Evolutionary conservation across 2,329 filamentous ascomycete species (phyloP).

Genomic region (Didymella keratinophila): DNA sequence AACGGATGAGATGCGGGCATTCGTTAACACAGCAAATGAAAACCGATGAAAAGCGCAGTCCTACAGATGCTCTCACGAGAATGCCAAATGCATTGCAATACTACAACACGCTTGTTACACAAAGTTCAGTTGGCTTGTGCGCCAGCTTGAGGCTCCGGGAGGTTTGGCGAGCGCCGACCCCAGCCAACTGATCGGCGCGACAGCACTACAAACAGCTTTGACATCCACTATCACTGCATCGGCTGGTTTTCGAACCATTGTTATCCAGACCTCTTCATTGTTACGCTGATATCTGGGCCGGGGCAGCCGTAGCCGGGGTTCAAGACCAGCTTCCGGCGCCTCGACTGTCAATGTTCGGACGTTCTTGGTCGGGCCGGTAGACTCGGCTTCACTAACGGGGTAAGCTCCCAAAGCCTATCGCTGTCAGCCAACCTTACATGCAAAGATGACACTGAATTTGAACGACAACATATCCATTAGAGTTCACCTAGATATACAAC

Average conservation of each 20-base stretch:
- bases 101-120: background rate
- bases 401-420: background rate
- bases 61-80: too few species aligned
- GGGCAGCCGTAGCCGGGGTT: background rate
- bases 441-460: background rate
- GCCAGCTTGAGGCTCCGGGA: background rate
- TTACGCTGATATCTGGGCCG: conserved; percentile 1
- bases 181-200: background rate
- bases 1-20: background rate
- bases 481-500: background rate
- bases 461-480: background rate
- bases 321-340: conserved; percentile 3
- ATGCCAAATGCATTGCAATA: background rate
- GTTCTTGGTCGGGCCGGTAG: conserved; percentile 12
- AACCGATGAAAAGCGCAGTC: background rate
- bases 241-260: background rate
- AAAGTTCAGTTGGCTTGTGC: background rate
- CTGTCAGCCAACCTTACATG: background rate
- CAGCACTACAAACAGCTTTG: background rate
- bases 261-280: background rate
- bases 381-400: conserved; percentile 4
- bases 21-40: background rate
- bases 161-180: background rate
- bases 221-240: background rate
- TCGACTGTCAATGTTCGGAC: background rate